Percentiles rank a stretch among this genome's conserved stretches.
Evolutionary conservation across 2,329 filamentous ascomycete genomes (phyloP).

Genomic region (Trichothecium roseum): DNA sequence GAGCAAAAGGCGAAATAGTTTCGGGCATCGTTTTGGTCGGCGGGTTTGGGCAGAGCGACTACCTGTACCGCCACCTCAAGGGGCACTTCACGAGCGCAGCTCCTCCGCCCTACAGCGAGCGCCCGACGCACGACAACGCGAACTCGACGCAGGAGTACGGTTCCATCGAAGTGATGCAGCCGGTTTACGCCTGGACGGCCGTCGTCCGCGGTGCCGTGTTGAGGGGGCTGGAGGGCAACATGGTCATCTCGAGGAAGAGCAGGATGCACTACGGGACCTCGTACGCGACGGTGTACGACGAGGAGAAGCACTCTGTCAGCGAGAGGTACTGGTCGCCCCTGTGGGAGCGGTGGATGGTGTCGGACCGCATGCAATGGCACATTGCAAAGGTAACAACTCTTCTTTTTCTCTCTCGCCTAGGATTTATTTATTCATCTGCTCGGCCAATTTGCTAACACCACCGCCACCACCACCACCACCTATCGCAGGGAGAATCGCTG

Average conservation of each 20-base stretch:
- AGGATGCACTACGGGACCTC: slow-evolving; percentile 72
- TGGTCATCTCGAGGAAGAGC: slow-evolving; percentile 65
- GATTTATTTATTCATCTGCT: too few relatives aligned
- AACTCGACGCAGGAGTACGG: slow-evolving; percentile 35
- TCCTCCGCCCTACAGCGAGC: slow-evolving; percentile 55
- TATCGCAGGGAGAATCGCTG: slow-evolving; percentile 55
- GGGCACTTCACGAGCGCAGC: slow-evolving; percentile 52
- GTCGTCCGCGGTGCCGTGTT: slow-evolving; percentile 70
- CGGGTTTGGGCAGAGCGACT: slow-evolving; percentile 72
- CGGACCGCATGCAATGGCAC: slow-evolving; percentile 78
- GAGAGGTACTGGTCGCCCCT: slow-evolving; percentile 72
- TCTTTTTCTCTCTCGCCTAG: neutral
- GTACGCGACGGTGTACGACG: slow-evolving; percentile 73
- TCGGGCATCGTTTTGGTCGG: slow-evolving; percentile 73
- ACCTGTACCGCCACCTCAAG: slow-evolving; percentile 62
- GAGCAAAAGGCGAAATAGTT: slow-evolving; percentile 50
- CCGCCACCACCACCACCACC: too few relatives aligned
- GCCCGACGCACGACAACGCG: slow-evolving; percentile 53
- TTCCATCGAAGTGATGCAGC: slow-evolving; percentile 71
- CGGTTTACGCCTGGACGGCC: slow-evolving; percentile 72
- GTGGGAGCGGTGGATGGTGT: slow-evolving; percentile 78
- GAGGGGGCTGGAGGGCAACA: slow-evolving; percentile 64
- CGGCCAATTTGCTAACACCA: too few relatives aligned
- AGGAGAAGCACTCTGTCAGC: slow-evolving; percentile 59
- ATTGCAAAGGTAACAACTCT: slow-evolving; percentile 54